phyloP scores from a whole-genome alignment of 371 early-diverging fungal species.

The Entomophthora muscae region DNA sequence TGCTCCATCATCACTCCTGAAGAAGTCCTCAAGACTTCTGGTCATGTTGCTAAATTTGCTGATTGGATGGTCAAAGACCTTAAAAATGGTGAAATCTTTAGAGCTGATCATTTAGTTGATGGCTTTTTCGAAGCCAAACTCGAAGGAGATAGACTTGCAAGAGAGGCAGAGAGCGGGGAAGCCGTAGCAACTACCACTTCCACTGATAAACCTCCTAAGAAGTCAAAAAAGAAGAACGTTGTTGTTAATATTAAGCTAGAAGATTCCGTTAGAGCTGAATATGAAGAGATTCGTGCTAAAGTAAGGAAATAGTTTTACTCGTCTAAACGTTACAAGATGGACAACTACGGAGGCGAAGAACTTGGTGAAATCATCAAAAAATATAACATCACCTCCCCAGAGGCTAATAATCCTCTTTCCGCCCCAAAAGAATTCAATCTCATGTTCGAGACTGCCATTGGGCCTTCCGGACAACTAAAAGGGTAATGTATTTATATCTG shows the following conservation, averaged over 20 bases:
- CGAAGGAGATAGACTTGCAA: conserved; percentile 59
- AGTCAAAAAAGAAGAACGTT: conserved; percentile 54
- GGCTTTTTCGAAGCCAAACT: conserved; percentile 78
- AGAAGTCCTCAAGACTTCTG: conserved; percentile 96
- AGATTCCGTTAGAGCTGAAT: conserved; percentile 41
- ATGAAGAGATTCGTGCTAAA: conserved; percentile 74
- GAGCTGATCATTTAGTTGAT: conserved; percentile 98
- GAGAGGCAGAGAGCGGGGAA: conserved; percentile 27
- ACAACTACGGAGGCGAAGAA: conserved; percentile 79
- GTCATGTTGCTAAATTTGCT: conserved; percentile 98
- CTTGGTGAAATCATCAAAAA: conserved; percentile 74
- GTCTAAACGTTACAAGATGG: conserved; percentile 34
- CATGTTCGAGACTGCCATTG: conserved; percentile 98
- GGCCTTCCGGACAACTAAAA: conserved; percentile 91
- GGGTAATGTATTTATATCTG: too few relatives aligned
- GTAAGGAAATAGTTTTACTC: conserved; percentile 17
- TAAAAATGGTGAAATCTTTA: conserved; percentile 87
- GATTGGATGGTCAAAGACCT: conserved; percentile 97
- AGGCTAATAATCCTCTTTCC: conserved; percentile 80
- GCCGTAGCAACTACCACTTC: conserved; percentile 16
- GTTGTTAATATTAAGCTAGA: conserved; percentile 46
- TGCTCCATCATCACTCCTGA: conserved; percentile 94
- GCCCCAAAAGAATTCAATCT: conserved; percentile 94
- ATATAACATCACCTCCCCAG: conserved; percentile 81
- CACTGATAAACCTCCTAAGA: conserved; percentile 29